Conservation (phyloP, 2,329 filamentous ascomycete genomes). For the Curvularia verruculosa region DNA sequence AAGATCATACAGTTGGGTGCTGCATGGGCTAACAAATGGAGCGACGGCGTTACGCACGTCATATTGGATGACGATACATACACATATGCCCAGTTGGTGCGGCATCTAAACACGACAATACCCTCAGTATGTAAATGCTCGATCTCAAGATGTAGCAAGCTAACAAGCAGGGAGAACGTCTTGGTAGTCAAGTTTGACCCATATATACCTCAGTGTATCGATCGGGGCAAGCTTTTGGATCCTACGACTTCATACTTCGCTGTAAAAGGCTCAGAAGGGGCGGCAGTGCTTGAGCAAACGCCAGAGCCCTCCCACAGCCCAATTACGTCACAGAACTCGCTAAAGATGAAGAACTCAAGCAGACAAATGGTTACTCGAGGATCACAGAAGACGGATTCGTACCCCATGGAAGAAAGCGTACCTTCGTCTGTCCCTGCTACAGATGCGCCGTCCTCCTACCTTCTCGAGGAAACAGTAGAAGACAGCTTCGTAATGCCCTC, state of each 20-base stretch:
- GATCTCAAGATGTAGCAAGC: neutral
- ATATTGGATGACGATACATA: conserved; percentile 73
- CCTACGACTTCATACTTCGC: conserved; percentile 64
- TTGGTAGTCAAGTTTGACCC: conserved; percentile 57
- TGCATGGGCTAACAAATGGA: conserved; percentile 67
- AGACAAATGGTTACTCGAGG: conserved; percentile 49
- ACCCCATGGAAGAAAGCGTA: conserved; percentile 41
- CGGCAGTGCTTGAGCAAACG: conserved; percentile 1
- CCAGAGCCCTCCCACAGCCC: conserved; percentile 10
- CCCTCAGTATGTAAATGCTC: neutral
- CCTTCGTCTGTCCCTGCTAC: conserved; percentile 12
- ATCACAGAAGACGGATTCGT: conserved; percentile 48
- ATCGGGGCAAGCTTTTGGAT: conserved; percentile 54
- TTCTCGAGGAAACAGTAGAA: conserved; percentile 31
- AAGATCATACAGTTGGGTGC: conserved; percentile 72
- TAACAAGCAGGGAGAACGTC: conserved; percentile 44
- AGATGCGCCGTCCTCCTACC: conserved; percentile 4
- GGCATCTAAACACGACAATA: conserved; percentile 56
- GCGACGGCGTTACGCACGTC: conserved; percentile 71
- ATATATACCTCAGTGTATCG: conserved; percentile 54
- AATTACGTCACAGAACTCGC: conserved; percentile 45
- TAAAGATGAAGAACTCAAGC: conserved; percentile 58
- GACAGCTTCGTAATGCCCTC: conserved; percentile 38
- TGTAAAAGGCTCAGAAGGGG: conserved; percentile 58
- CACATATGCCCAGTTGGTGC: conserved; percentile 67